phyloP scores from a whole-genome alignment of 345 rosid species.

The Atalantia buxifolia region DNA sequence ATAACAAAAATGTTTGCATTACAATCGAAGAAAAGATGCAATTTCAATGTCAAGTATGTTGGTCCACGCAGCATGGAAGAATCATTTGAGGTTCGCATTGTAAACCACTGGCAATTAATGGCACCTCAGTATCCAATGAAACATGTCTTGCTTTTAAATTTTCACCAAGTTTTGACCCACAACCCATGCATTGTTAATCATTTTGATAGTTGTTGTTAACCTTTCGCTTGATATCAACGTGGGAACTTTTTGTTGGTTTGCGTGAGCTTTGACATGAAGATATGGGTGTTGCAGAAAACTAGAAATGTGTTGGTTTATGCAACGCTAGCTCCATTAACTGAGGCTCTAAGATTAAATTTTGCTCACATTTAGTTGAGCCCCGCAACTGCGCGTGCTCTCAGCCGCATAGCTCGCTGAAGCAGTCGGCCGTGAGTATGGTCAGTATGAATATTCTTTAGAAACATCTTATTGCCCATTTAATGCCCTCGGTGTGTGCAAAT shows the following conservation, averaged over 20 bases:
- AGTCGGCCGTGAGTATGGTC: conserved; percentile 11
- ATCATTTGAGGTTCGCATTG: conserved; percentile 16
- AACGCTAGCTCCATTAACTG: background rate
- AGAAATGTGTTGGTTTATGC: background rate
- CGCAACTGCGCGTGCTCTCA: conserved; percentile 13
- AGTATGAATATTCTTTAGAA: conserved; percentile 31
- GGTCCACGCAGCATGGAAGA: conserved; percentile 15
- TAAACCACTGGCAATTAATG: background rate
- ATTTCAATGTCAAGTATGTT: conserved; percentile 35
- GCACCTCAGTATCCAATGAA: conserved; percentile 7
- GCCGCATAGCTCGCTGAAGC: conserved; percentile 23
- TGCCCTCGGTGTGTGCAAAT: background rate
- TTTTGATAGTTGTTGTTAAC: background rate
- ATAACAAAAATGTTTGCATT: conserved; percentile 16
- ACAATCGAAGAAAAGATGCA: background rate
- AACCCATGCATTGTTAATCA: conserved; percentile 9
- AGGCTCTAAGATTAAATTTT: background rate
- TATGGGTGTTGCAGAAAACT: background rate
- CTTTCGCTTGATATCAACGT: background rate
- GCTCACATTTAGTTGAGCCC: conserved; percentile 20
- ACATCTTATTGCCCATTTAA: conserved; percentile 16
- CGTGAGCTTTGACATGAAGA: conserved; percentile 11
- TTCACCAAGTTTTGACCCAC: background rate
- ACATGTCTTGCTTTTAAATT: background rate
- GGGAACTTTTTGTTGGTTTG: conserved; percentile 4